phyloP scores from a whole-genome alignment of 306 rosid species.

The Amphicarpaea edgeworthii region DNA sequence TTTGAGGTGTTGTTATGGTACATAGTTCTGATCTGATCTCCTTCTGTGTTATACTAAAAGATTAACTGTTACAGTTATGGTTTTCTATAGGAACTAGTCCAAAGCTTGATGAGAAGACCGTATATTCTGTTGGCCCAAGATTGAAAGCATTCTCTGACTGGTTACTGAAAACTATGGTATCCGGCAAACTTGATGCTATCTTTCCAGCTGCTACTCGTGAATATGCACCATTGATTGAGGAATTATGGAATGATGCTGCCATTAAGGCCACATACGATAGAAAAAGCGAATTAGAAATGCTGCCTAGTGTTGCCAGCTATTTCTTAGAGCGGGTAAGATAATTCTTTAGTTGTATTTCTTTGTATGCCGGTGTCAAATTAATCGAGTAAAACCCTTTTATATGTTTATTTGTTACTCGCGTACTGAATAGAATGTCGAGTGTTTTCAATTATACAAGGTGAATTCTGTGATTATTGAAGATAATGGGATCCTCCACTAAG shows the following conservation, averaged over 20 bases:
- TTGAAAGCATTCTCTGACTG: conserved; percentile 95
- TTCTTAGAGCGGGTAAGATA: conserved; percentile 91
- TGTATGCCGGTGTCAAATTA: conserved; percentile 33
- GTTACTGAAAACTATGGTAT: conserved; percentile 96
- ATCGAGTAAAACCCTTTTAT: conserved; percentile 27
- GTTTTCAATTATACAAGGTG: background rate
- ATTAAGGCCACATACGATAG: conserved; percentile 86
- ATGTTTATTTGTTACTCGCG: background rate
- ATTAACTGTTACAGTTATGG: conserved; percentile 34
- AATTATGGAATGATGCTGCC: conserved; percentile 92
- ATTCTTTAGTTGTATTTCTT: conserved; percentile 18
- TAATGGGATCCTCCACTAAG: conserved; percentile 16
- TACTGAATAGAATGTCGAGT: background rate
- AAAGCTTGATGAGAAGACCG: conserved; percentile 54
- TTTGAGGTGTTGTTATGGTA: conserved; percentile 2
- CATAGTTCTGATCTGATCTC: conserved; percentile 3
- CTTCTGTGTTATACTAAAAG: conserved; percentile 9
- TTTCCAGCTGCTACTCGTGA: conserved; percentile 99
- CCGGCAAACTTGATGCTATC: conserved; percentile 89
- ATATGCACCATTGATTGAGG: conserved; percentile 93
- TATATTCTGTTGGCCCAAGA: conserved; percentile 86
- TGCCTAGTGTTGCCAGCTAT: conserved; percentile 84
- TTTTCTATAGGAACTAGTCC: conserved; percentile 59
- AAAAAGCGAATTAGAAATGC: conserved; percentile 88
- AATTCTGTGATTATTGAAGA: background rate